These are phyloP conservation scores for Podosphaera leucotricha DNA, from an alignment of 2,329 filamentous ascomycete species.

Conservation along the genomic window DNA sequence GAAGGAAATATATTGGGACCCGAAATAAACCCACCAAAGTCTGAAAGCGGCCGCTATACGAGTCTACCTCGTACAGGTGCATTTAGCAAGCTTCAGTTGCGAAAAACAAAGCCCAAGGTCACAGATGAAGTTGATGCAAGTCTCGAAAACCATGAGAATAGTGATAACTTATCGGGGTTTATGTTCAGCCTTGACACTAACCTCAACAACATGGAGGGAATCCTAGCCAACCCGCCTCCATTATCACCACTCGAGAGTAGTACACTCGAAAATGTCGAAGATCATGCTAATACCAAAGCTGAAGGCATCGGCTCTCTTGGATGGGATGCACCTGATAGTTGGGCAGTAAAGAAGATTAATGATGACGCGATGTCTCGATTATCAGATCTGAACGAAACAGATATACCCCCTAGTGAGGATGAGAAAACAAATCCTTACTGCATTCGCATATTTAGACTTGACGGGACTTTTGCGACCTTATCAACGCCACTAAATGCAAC, in stretches of 20 bases:
- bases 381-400: constrained; percentile 43
- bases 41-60: constrained; percentile 7
- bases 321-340: constrained; percentile 92
- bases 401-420: constrained; percentile 42
- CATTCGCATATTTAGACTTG: constrained; percentile 82
- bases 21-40: constrained; percentile 9
- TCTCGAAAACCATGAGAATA: constrained; percentile 10
- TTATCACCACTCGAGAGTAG: constrained; percentile 45
- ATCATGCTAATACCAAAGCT: constrained; percentile 17
- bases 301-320: constrained; percentile 22
- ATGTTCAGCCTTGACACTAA: constrained; percentile 70
- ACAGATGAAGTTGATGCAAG: constrained; percentile 32
- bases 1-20: constrained; percentile 13
- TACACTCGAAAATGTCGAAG: constrained; percentile 23
- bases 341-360: constrained; percentile 60
- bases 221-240: constrained; percentile 47
- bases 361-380: constrained; percentile 36
- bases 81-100: constrained; percentile 33
- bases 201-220: constrained; percentile 75
- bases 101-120: constrained; percentile 28
- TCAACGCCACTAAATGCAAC: constrained; percentile 65
- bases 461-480: constrained; percentile 84
- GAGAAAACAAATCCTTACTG: constrained; percentile 62
- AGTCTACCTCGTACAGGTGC: constrained; percentile 9
- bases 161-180: constrained; percentile 18